Evolutionary conservation across 2,329 filamentous ascomycete species (phyloP).

Genomic region (Colletotrichum sp.): DNA sequence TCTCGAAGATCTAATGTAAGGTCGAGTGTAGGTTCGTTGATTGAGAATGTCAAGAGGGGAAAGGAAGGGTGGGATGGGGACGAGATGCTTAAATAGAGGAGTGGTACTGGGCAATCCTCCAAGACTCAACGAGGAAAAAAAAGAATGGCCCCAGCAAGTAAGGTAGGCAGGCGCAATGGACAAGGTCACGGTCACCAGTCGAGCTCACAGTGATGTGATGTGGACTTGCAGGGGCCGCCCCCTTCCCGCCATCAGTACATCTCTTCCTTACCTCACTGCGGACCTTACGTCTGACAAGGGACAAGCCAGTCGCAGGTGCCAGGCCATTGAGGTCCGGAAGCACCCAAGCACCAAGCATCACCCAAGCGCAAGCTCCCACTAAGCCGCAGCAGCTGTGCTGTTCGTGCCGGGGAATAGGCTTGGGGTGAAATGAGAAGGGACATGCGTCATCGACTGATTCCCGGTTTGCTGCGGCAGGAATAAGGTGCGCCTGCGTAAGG

Average conservation of each 20-base stretch:
- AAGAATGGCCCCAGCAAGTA: background rate
- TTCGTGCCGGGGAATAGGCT: slow-evolving; percentile 8
- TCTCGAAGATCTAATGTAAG: background rate
- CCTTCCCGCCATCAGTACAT: background rate
- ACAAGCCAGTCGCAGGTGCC: slow-evolving; percentile 11
- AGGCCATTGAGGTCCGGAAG: slow-evolving; percentile 8
- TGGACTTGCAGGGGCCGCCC: slow-evolving; percentile 21
- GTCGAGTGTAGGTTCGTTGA: background rate
- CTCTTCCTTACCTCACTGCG: background rate
- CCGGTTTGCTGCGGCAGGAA: slow-evolving; percentile 21
- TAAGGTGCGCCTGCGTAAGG: background rate
- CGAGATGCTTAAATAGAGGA: background rate
- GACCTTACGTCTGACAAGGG: slow-evolving; percentile 20
- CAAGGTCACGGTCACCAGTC: slow-evolving; percentile 1
- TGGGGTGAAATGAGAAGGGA: slow-evolving; percentile 10
- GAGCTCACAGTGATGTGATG: slow-evolving; percentile 22
- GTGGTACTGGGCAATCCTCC: background rate
- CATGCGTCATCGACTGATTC: slow-evolving; percentile 23
- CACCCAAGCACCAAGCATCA: slow-evolving; percentile 5
- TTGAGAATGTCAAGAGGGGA: background rate
- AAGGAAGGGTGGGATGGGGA: slow-evolving; percentile 7
- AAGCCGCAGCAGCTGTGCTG: background rate
- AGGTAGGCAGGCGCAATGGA: background rate
- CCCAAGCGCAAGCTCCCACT: slow-evolving; percentile 9
- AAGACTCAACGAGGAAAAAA: background rate